Conservation (phyloP, 805 yeast genomes). For the Grigorovia humatica region DNA sequence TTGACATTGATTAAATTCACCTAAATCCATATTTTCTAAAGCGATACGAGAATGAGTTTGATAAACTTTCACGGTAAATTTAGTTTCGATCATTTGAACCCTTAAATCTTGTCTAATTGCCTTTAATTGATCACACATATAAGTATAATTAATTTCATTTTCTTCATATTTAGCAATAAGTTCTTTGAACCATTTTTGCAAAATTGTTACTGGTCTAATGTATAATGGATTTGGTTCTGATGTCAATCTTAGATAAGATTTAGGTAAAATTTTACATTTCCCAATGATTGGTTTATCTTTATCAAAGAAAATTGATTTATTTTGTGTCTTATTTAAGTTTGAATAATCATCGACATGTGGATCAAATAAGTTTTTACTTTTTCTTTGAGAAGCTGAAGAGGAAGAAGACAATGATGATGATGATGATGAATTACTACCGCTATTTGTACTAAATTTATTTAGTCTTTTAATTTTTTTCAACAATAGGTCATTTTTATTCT, state of each 20-base stretch:
- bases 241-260: slow-evolving; percentile 72
- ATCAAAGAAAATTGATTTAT: slow-evolving; percentile 25
- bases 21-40: slow-evolving; percentile 70
- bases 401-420: not conserved
- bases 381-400: not conserved
- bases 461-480: not conserved
- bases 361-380: slow-evolving; percentile 5
- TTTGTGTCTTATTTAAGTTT: slow-evolving; percentile 22
- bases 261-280: slow-evolving; percentile 54
- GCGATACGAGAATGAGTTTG: slow-evolving; percentile 85
- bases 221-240: slow-evolving; percentile 81
- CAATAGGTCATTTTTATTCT: not conserved
- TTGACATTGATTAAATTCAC: slow-evolving; percentile 93
- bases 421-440: slow-evolving; percentile 3
- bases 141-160: slow-evolving; percentile 51
- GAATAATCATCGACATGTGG: slow-evolving; percentile 17
- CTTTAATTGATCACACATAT: slow-evolving; percentile 81
- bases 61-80: slow-evolving; percentile 69
- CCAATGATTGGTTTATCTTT: slow-evolving; percentile 45
- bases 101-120: slow-evolving; percentile 88
- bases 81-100: slow-evolving; percentile 76
- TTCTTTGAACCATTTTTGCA: slow-evolving; percentile 46
- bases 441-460: slow-evolving; percentile 1
- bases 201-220: slow-evolving; percentile 63
- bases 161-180: slow-evolving; percentile 43